These are phyloP conservation scores for Tremella yokohamensis DNA, from an alignment of 768 basidiomycete species.

Conservation along the genomic window DNA sequence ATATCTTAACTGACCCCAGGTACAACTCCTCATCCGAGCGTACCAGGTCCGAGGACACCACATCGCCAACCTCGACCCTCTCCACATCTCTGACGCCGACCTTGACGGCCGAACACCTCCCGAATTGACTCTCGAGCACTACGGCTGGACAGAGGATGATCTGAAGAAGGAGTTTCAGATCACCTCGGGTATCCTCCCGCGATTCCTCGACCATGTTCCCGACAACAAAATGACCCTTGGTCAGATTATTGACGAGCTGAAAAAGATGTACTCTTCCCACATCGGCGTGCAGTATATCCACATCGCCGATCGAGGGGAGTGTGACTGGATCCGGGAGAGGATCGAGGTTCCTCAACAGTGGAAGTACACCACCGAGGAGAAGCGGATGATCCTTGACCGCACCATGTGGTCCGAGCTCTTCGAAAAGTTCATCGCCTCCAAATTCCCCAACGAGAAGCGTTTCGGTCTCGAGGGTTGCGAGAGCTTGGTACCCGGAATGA, in stretches of 20 bases:
- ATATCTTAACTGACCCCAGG: conserved; percentile 55
- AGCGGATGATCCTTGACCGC: conserved; percentile 97
- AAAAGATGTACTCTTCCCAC: conserved; percentile 76
- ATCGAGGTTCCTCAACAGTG: conserved; percentile 92
- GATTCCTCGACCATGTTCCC: conserved; percentile 81
- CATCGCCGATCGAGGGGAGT: conserved; percentile 97
- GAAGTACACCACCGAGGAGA: conserved; percentile 97
- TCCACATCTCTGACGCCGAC: conserved; percentile 88
- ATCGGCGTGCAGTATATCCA: conserved; percentile 58
- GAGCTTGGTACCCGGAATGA: conserved; percentile 97
- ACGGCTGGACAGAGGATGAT: conserved; percentile 91
- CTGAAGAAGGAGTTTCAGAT: conserved; percentile 91
- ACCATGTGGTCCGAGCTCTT: conserved; percentile 99
- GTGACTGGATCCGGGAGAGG: conserved; percentile 97
- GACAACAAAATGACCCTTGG: conserved; percentile 76
- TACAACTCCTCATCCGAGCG: conserved; percentile 94
- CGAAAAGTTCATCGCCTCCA: conserved; percentile 96
- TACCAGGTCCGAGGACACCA: conserved; percentile 99
- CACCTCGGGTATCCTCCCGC: conserved; percentile 91
- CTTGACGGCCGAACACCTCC: conserved; percentile 72
- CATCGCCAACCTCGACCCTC: conserved; percentile 88
- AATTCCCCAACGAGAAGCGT: conserved; percentile 98
- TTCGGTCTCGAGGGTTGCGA: conserved; percentile 99
- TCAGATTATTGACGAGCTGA: conserved; percentile 85
- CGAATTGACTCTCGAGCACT: conserved; percentile 88